Evolutionary conservation across 1,284 basidiomycete species (phyloP), one percentile per base, ranked within the genome.

Genomic region (Sphagnurus paluster): DNA sequence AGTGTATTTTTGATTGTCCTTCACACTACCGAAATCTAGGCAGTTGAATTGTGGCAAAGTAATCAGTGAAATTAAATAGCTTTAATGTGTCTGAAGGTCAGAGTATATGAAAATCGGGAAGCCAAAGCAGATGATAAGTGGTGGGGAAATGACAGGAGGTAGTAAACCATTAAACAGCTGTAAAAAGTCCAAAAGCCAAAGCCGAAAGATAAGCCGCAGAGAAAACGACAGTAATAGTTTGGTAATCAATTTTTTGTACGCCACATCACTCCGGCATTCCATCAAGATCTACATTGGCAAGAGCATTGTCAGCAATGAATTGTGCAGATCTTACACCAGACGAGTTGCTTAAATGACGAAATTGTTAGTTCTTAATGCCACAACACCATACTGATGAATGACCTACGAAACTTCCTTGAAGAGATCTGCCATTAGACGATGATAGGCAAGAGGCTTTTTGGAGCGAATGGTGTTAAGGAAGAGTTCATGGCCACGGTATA

Each of bases 391-490:
- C 19, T 28, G 11, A 38, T n/a, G 21, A 28, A 4, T 4, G 7
- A 14, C 29, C 24, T 35, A 54, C 50, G 25, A 42, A 17, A 47
- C 53, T 6, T 37, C 26, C 4, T 45, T 41, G 34, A 40, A 54
- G 1, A 54, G 20, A 16, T 54, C 44, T 11, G 53, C 20, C 46
- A 54, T 51, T 11, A 51, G 33, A 4, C 42, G 38, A 32, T 54
- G 52, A 28, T 49, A 48, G 6, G 33, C 24, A 29, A 1, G 35
- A 6, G 33, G 43, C 24, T 36, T 43, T 8, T 38, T 24, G 10
- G 4, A 26, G 4, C n/a, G 39, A 24, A 54, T 49, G 13, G 26
- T 45, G 14, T 46, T 39, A 4, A 54, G 44, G n/a, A 52, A 49
- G 5, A 33, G 13, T 4, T 32, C 26, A 28, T 52, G 44, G 9